Percentiles rank a stretch among this genome's conserved stretches.
Evolutionary conservation across 2,329 filamentous ascomycete genomes (phyloP).

Genomic region (Rhytidhysteron rufulum): DNA sequence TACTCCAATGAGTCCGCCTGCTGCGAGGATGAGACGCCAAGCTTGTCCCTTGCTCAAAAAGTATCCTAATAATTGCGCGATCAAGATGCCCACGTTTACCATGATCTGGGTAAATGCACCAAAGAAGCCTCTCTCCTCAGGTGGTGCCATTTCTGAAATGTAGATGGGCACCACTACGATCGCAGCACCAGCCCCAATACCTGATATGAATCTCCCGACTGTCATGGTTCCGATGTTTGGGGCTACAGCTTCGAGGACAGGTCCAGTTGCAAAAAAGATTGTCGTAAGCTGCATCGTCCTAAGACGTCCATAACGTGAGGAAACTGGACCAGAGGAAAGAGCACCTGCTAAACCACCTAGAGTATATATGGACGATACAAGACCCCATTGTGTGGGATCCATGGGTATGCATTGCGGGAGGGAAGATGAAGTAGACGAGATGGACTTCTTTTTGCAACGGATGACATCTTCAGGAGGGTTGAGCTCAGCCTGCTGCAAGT

Average conservation of each 20-base stretch:
- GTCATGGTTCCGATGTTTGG: constrained; percentile 64
- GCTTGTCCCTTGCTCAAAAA: constrained; percentile 75
- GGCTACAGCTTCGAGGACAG: constrained; percentile 70
- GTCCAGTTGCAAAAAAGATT: constrained; percentile 71
- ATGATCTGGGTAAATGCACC: constrained; percentile 83
- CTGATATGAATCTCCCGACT: constrained; percentile 73
- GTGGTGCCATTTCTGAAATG: constrained; percentile 84
- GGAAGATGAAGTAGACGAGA: constrained; percentile 35
- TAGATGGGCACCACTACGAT: constrained; percentile 94
- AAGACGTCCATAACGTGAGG: constrained; percentile 71
- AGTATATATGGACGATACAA: constrained; percentile 87
- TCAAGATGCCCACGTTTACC: constrained; percentile 85
- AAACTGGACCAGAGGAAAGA: constrained; percentile 72
- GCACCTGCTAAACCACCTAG: constrained; percentile 84
- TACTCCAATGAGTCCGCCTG: constrained; percentile 65
- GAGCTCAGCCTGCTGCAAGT: constrained; percentile 70
- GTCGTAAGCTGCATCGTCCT: constrained; percentile 74
- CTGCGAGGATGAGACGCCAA: constrained; percentile 80
- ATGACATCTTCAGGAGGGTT: constrained; percentile 94
- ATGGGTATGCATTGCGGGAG: constrained; percentile 83
- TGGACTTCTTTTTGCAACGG: constrained; percentile 68
- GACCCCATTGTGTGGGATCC: constrained; percentile 74
- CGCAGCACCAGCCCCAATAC: constrained; percentile 79
- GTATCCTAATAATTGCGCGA: constrained; percentile 78
- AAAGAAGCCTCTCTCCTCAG: constrained; percentile 69